These are phyloP conservation scores for Stentor roeselii DNA, from an alignment of 73 alveolate genomes.

Conservation along the genomic window DNA sequence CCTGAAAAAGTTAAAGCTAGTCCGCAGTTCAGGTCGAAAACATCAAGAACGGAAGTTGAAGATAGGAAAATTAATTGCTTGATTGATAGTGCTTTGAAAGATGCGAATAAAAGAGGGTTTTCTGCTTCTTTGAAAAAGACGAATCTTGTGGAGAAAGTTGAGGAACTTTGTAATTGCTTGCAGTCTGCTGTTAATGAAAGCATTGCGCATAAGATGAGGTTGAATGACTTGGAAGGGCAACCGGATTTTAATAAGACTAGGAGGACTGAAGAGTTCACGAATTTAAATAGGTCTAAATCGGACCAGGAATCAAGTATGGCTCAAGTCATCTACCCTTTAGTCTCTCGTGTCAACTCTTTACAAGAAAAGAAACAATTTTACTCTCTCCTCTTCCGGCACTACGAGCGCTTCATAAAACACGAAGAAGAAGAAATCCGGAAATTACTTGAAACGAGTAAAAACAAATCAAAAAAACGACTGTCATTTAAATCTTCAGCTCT, in stretches of 20 bases:
- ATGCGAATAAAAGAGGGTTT: not conserved
- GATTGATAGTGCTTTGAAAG: not conserved
- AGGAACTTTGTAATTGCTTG: not conserved
- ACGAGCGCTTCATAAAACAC: not conserved
- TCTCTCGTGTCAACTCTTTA: not conserved
- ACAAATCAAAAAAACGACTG: not conserved
- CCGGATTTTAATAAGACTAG: not conserved
- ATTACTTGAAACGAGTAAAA: not conserved
- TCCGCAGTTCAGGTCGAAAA: not conserved
- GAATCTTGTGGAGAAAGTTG: not conserved
- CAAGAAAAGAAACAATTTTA: not conserved
- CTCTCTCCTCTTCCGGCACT: not conserved
- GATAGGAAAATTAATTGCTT: not conserved
- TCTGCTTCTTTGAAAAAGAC: not conserved
- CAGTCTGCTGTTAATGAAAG: not conserved
- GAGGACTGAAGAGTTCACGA: not conserved
- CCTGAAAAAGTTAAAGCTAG: not conserved
- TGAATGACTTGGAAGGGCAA: not conserved
- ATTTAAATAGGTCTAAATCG: not conserved
- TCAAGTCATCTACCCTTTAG: not conserved
- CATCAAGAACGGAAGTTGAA: not conserved
- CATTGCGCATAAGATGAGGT: not conserved
- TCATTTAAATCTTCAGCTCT: not conserved
- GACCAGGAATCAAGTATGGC: not conserved
- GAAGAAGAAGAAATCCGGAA: constrained; percentile 8